Percentiles rank a stretch among this genome's conserved stretches.
These are phyloP conservation scores for Coelastrella sp. DNA, from an alignment of 139 green algal species.

Conservation along the genomic window DNA sequence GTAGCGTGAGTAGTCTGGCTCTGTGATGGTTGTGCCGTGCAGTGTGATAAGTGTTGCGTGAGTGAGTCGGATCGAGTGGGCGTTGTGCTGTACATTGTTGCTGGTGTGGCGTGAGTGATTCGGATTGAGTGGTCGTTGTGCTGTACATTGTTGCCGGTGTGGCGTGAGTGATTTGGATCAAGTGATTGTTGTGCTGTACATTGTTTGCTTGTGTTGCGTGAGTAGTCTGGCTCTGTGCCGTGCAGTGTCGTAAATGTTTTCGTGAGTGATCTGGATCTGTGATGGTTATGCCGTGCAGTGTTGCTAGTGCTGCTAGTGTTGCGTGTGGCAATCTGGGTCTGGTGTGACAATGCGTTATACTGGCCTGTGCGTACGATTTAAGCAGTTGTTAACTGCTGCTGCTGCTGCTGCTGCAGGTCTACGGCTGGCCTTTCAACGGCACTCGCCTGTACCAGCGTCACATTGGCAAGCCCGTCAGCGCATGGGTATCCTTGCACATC, in stretches of 20 bases:
- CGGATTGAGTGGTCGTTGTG: no score
- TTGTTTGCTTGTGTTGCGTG: no score
- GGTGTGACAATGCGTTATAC: background rate
- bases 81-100: background rate
- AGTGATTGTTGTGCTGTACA: no score
- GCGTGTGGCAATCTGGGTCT: no score
- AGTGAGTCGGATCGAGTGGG: background rate
- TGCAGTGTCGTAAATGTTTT: background rate
- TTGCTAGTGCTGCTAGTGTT: no score
- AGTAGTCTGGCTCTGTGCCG: background rate
- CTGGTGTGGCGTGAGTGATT: no score
- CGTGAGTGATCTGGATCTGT: background rate
- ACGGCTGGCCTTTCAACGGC: conserved; percentile 61
- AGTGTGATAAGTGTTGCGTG: background rate
- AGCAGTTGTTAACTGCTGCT: background rate
- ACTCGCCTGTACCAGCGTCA: conserved; percentile 52
- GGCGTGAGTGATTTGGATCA: no score
- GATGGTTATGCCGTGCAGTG: background rate
- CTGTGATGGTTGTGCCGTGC: background rate
- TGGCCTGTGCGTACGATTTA: background rate
- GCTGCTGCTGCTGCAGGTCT: conserved; percentile 52
- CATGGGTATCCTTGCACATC: background rate
- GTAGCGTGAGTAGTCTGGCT: background rate
- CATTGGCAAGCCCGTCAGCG: background rate
- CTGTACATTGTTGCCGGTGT: no score